These are phyloP conservation scores for Fusarium sororula DNA, from an alignment of 2,329 filamentous ascomycete genomes.

Conservation along the genomic window DNA sequence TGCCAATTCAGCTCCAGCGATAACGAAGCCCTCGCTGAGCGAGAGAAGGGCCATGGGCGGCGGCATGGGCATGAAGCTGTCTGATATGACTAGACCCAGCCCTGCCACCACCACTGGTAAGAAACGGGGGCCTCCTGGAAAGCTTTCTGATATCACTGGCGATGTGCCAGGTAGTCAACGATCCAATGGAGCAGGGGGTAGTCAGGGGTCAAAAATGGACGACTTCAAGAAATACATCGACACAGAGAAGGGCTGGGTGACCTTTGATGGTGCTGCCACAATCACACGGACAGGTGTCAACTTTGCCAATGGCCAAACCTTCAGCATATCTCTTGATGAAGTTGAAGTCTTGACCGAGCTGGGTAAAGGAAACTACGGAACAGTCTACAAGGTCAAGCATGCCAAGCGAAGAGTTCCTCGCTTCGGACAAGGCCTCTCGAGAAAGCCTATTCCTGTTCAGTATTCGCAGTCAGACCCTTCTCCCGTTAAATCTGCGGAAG, in stretches of 20 bases:
- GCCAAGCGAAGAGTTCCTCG: constrained; percentile 69
- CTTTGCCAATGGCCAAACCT: constrained; percentile 88
- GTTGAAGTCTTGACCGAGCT: constrained; percentile 92
- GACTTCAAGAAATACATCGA: constrained; percentile 84
- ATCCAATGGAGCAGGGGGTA: constrained; percentile 47
- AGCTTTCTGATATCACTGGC: constrained; percentile 54
- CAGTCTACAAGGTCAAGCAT: constrained; percentile 95
- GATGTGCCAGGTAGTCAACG: constrained; percentile 24
- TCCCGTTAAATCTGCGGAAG: constrained; percentile 43
- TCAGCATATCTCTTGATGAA: constrained; percentile 95
- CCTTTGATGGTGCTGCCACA: constrained; percentile 90
- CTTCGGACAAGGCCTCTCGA: constrained; percentile 66
- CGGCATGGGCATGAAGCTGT: constrained; percentile 62
- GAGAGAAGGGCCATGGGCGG: constrained; percentile 64
- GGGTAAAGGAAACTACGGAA: constrained; percentile 98
- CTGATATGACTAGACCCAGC: constrained; percentile 55
- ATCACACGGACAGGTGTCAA: constrained; percentile 91
- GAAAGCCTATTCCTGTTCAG: constrained; percentile 54
- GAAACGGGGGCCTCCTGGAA: constrained; percentile 51
- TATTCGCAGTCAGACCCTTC: constrained; percentile 50
- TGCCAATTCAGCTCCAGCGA: constrained; percentile 61
- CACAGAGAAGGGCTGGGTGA: constrained; percentile 88
- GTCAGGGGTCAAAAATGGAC: constrained; percentile 61
- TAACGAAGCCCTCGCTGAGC: constrained; percentile 68
- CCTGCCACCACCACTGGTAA: constrained; percentile 36